Base-by-base conservation (phyloP, 2,329 filamentous ascomycete species). In the Exophiala calicioides region DNA sequence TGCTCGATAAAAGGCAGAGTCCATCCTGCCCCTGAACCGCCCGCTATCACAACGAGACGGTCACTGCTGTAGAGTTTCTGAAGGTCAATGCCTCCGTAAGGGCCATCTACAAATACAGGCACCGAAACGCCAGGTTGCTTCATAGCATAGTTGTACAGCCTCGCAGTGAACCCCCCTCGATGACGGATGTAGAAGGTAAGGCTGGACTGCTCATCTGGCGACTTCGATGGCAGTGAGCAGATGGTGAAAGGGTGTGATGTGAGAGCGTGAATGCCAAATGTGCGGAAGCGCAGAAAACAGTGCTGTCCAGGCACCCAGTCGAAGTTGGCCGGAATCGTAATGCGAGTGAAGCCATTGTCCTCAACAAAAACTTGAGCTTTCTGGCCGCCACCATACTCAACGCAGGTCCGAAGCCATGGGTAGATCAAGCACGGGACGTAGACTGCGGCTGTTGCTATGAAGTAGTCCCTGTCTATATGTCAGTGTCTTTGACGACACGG, bases 21-120 rank as follows among this genome's bases (percentile, higher is more conserved):
- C 60, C 76, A 78, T 0, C 77, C 77, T 2, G 73, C 75, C 1
- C 80, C 80, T 0, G 79, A 76, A 0, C 80, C 80, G 7, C 80
- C 79, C 0, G 75, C 74, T 3, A 82, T 61, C 12, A 81, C 60
- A 0, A 83, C 58, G 0, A 65, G 60, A 5, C 62, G 63, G 36
- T 78, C 71, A 39, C 71, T 73, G 0, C 62, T 61, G 0, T 60
- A 55, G 10, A 72, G 58, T 34, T 69, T 68, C 4, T 60, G 55
- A 2, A 57, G 57, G 1, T 68, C 61, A 13, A 79, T 60, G 0
- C 79, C 79, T 0, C 80, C 78, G 46, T 82, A 82, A 0, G 80
- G 80, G 0, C 80, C 80, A 30, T 83, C 80, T 1, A 83, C 51
- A 1, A 80, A 59, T 0, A 82, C 74, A 0, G 67, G 66, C 1